phyloP scores from a whole-genome alignment of 768 basidiomycete species.

The Russula abietina region DNA sequence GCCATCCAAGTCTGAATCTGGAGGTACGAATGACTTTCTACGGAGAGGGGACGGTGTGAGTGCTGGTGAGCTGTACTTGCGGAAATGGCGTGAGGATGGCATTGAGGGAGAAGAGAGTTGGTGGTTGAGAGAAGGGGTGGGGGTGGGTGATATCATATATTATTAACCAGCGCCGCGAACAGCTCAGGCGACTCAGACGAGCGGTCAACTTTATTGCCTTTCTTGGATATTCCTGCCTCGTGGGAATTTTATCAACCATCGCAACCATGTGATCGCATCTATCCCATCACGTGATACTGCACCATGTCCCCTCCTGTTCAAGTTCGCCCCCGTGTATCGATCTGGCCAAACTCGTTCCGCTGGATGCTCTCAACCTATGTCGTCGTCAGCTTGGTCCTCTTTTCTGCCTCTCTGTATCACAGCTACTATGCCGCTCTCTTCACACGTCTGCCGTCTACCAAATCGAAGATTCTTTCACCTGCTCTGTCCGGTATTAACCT shows the following conservation, averaged over 20 bases:
- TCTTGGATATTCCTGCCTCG: background rate
- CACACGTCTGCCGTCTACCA: background rate
- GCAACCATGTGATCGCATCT: constrained; percentile 20
- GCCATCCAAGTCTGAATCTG: constrained; percentile 10
- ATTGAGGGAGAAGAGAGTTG: constrained; percentile 3
- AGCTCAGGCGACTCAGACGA: background rate
- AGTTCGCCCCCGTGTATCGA: constrained; percentile 3
- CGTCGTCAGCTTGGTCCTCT: constrained; percentile 18
- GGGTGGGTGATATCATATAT: constrained; percentile 10
- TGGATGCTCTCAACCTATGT: constrained; percentile 22
- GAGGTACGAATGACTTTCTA: constrained; percentile 20
- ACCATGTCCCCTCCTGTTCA: background rate
- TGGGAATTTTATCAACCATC: constrained; percentile 23
- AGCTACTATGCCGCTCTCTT: background rate
- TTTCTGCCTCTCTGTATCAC: constrained; percentile 21
- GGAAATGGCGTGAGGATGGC: constrained; percentile 11
- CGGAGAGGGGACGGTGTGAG: constrained; percentile 23
- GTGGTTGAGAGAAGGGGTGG: background rate
- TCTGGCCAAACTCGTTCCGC: constrained; percentile 6
- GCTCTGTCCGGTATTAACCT: constrained; percentile 8
- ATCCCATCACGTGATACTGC: constrained; percentile 17
- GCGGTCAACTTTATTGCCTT: constrained; percentile 5
- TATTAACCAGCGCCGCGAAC: background rate
- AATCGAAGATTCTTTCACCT: background rate
- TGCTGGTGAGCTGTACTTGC: constrained; percentile 16